phyloP scores from a whole-genome alignment of 805 yeast species.

The Candida pini region DNA sequence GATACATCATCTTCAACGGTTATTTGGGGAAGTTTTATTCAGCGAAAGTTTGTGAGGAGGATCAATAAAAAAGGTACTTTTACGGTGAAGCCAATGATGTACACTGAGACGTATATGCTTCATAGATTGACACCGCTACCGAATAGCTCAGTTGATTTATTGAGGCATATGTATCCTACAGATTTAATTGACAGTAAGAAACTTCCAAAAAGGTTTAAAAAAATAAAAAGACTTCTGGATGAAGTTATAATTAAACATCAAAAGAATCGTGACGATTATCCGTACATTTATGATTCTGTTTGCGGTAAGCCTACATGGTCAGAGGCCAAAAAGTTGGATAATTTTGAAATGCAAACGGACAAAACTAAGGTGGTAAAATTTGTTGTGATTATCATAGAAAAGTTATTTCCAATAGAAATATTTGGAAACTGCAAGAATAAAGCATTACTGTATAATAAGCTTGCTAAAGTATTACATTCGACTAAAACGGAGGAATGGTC shows the following conservation, averaged over 20 bases:
- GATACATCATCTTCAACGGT: conserved; percentile 9
- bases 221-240: conserved; percentile 16
- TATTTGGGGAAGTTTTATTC: conserved; percentile 21
- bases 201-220: conserved; percentile 22
- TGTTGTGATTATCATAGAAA: conserved; percentile 36
- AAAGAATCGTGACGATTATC: conserved; percentile 26
- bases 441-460: conserved; percentile 28
- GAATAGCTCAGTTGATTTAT: conserved; percentile 4
- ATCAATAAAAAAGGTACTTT: conserved; percentile 3
- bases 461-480: conserved; percentile 34
- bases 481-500: conserved; percentile 33
- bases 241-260: conserved; percentile 30
- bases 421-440: conserved; percentile 54
- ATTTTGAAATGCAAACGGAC: conserved; percentile 30
- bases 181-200: conserved; percentile 6
- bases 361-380: conserved; percentile 36
- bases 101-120: conserved; percentile 15
- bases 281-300: conserved; percentile 30
- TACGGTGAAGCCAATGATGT: conserved; percentile 21
- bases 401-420: conserved; percentile 42
- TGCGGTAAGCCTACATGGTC: conserved; percentile 18
- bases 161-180: conserved; percentile 8
- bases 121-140: conserved; percentile 21
- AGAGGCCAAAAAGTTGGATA: conserved; percentile 8
- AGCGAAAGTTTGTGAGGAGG: neutral